phyloP scores from a whole-genome alignment of 2,329 filamentous ascomycete genomes.

The Ophiostoma ulmi region DNA sequence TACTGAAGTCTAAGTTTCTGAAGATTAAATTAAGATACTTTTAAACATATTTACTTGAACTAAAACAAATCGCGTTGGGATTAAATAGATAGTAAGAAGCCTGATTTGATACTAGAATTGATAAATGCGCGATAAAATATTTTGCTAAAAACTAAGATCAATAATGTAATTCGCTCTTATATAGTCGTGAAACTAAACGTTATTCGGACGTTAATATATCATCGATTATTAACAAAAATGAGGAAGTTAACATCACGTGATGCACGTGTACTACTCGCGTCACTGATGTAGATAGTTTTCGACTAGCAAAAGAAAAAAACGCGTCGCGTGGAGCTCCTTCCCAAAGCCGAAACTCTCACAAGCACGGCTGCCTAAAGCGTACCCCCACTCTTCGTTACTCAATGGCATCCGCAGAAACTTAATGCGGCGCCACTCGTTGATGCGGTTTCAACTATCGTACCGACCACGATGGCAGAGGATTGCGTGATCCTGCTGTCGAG shows the following conservation, averaged over 20 bases:
- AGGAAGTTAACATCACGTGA: background rate
- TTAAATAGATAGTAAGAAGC: too few species aligned
- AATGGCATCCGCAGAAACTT: background rate
- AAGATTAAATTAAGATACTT: too few species aligned
- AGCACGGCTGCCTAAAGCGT: background rate
- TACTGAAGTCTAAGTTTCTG: too few species aligned
- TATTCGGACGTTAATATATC: background rate
- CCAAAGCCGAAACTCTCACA: background rate
- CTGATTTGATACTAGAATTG: too few species aligned
- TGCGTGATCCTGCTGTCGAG: slow-evolving; percentile 22
- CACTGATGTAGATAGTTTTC: background rate
- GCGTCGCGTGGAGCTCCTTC: slow-evolving; percentile 8
- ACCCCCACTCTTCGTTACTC: background rate
- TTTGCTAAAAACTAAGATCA: too few species aligned
- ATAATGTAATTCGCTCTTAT: too few species aligned
- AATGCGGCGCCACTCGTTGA: background rate
- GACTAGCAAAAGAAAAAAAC: background rate
- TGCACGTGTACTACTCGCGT: background rate
- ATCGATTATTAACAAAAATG: background rate
- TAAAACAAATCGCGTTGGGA: too few species aligned
- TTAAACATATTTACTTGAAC: too few species aligned
- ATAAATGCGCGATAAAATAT: too few species aligned
- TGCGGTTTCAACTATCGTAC: background rate
- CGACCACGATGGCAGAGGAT: slow-evolving; percentile 19
- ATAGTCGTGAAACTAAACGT: background rate